Base-by-base conservation (phyloP, 352 stramenopile genomes). In the Pythium pyrilobum region DNA sequence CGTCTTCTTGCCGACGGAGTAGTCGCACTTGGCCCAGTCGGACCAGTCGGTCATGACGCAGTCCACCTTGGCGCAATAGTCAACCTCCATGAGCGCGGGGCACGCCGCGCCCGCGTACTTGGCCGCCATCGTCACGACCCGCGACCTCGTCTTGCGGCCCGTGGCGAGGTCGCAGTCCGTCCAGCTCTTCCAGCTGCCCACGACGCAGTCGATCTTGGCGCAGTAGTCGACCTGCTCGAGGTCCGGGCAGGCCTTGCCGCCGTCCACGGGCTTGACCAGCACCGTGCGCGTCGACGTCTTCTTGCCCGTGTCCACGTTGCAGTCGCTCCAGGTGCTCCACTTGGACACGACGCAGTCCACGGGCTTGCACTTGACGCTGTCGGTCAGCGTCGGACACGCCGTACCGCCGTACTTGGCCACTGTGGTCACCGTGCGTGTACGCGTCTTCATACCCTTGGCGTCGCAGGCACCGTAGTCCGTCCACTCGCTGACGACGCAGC, bases 401-500 rank as follows among this genome's bases (percentile, higher is more conserved):
- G 59, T 59, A 23, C 77, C 77, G 25, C 66, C 66, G 25, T 80
- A 75, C 10, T 62, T 67, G 0, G 62, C 9, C 9, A 58, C 58
- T 1, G 74, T 54, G 2, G 74, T 66, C 10, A 79, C 45, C 1
- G 58, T 59, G 5, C 77, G 74, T 7, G 49, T 79, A 10, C 67
- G 71, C 1, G 55, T 62, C 38, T 72, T 79, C 50, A 69, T 62
- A 32, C 71, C 69, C 8, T 70, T 66, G 0, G 40, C 18, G 15
- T 70, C 46, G 36, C 64, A 85, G 1, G 40, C 31, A 2, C 52
- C 64, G 52, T 65, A 88, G 0, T 50, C n/a, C 5, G 50, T 60
- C 77, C 77, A 90, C 10, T 65, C 57, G 28, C 63, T 74, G 31
- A 88, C 73, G 33, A 77, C 60, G 25, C 80, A 90, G 53, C 74